A percentile compares a stretch with the other conserved stretches of the same genome.
Evolutionary conservation across 2,329 filamentous ascomycete species (phyloP).

Genomic region (Cytospora schulzeri): DNA sequence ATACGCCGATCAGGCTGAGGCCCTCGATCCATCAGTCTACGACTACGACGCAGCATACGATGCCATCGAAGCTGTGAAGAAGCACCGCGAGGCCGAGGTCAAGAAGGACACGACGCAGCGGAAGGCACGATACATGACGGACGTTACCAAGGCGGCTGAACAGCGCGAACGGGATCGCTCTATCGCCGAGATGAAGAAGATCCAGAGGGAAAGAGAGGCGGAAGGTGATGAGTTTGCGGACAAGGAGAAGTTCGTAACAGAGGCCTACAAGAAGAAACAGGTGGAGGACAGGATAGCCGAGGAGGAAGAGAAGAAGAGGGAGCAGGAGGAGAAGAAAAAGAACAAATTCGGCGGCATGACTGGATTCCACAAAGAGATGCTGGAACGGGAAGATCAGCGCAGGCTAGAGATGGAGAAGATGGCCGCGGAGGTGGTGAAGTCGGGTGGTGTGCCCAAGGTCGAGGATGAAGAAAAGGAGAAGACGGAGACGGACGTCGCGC

Average conservation of each 20-base stretch:
- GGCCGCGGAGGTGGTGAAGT: conserved; percentile 56
- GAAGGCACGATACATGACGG: conserved; percentile 78
- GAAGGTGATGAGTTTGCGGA: conserved; percentile 81
- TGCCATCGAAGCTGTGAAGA: conserved; percentile 67
- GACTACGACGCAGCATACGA: conserved; percentile 86
- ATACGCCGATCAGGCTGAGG: conserved; percentile 65
- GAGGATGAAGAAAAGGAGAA: conserved; percentile 42
- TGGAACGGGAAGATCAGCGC: conserved; percentile 69
- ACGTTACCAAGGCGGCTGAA: conserved; percentile 71
- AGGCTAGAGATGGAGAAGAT: conserved; percentile 72
- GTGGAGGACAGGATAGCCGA: conserved; percentile 72
- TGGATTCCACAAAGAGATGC: conserved; percentile 74
- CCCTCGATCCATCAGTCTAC: conserved; percentile 74
- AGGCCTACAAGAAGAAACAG: conserved; percentile 79
- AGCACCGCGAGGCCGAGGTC: conserved; percentile 50
- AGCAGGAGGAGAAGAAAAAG: conserved; percentile 66
- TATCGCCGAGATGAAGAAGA: conserved; percentile 78
- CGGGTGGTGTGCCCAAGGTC: conserved; percentile 36
- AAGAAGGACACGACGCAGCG: conserved; percentile 58
- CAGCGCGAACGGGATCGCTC: conserved; percentile 76
- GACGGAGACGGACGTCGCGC: conserved; percentile 65
- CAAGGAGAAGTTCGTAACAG: conserved; percentile 86
- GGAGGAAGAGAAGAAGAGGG: conserved; percentile 68
- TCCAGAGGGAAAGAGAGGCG: conserved; percentile 74
- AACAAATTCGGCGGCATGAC: conserved; percentile 72